phyloP scores from a whole-genome alignment of 331 rosid genomes.

The Quercus lobata region DNA sequence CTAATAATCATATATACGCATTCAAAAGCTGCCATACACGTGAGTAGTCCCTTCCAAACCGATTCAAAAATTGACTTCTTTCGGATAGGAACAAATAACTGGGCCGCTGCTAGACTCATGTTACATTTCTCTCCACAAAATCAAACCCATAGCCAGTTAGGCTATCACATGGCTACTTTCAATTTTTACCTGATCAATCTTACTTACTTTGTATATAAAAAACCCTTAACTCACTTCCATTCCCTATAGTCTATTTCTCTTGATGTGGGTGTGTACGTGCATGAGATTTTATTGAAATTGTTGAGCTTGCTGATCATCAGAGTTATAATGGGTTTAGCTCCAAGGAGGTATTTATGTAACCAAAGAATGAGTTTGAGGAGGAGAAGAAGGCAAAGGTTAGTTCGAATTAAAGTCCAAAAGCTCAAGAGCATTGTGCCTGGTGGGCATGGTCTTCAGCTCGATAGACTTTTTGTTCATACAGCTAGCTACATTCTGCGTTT shows the following conservation, averaged over 20 bases:
- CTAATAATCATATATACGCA: neutral
- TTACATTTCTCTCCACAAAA: neutral
- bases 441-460: constrained; percentile 14
- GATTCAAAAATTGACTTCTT: neutral
- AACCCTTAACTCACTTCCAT: neutral
- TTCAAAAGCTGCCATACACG: neutral
- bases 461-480: constrained; percentile 22
- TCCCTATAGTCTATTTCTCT: too few species aligned
- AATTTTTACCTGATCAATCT: neutral
- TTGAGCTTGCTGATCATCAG: neutral
- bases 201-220: neutral
- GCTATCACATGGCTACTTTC: neutral
- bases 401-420: constrained; percentile 21
- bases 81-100: too few species aligned
- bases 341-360: neutral
- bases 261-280: too few species aligned
- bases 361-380: constrained; percentile 26
- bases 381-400: neutral
- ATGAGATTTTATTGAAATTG: neutral
- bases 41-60: neutral
- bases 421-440: constrained; percentile 21
- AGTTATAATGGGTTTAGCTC: neutral
- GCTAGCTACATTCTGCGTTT: constrained; percentile 32
- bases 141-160: neutral
- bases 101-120: too few species aligned